Conservation (phyloP, 1,284 basidiomycete genomes). For the Apiotrichum siamense region DNA sequence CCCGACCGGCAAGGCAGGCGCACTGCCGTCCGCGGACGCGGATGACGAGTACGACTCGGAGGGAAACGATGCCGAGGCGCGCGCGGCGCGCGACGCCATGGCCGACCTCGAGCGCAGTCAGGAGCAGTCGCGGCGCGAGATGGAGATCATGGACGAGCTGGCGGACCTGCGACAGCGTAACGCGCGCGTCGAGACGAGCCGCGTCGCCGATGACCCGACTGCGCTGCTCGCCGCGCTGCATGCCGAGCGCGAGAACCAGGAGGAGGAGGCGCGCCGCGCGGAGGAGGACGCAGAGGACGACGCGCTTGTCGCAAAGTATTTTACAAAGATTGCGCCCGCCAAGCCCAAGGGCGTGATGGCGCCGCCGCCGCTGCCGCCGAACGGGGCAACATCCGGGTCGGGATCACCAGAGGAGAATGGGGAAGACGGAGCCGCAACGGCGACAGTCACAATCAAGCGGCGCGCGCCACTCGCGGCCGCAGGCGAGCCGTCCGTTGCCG, state of each 20-base stretch:
- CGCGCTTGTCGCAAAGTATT: constrained; percentile 74
- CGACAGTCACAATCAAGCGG: constrained; percentile 62
- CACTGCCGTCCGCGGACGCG: constrained; percentile 42
- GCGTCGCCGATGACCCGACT: constrained; percentile 49
- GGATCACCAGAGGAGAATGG: background rate
- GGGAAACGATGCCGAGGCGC: constrained; percentile 53
- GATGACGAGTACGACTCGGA: constrained; percentile 54
- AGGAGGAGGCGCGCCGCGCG: constrained; percentile 50
- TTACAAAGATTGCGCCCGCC: constrained; percentile 59
- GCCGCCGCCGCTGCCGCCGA: background rate
- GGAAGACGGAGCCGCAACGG: constrained; percentile 9
- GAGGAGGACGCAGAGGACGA: constrained; percentile 86
- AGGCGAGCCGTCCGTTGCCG: constrained; percentile 61
- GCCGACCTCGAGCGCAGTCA: constrained; percentile 89
- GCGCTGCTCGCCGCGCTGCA: constrained; percentile 37
- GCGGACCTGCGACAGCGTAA: constrained; percentile 83
- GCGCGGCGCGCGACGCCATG: constrained; percentile 73
- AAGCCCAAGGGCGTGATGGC: background rate
- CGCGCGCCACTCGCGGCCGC: constrained; percentile 46
- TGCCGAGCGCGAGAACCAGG: constrained; percentile 48
- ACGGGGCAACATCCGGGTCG: background rate
- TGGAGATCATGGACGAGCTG: constrained; percentile 95
- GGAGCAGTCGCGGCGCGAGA: constrained; percentile 87
- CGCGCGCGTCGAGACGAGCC: constrained; percentile 77
- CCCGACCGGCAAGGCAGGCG: constrained; percentile 29